Evolutionary conservation across 2,329 filamentous ascomycete species (phyloP), one percentile per base, ranked within the genome.

Genomic region (Aspergillus udagawae): DNA sequence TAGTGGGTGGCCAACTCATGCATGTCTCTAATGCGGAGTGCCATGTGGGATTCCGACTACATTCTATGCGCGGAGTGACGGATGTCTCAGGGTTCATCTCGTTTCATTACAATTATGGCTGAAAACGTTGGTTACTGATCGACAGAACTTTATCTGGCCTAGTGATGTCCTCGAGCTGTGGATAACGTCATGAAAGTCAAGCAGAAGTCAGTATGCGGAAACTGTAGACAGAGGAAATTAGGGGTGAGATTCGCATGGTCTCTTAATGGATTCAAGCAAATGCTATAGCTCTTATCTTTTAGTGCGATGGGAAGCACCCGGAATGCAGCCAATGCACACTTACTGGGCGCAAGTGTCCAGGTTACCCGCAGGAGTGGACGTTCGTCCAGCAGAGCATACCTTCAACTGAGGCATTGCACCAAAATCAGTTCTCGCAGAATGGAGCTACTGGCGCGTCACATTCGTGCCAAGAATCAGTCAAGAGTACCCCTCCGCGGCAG

Each of bases 261-360:
- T 25, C 42, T 14, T 14, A 14, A 35, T 35, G 12, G 12, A 35
- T 35, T 17, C 12, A 35, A 6, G 14, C 32, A 14, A 17, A 35
- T 35, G 12, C 32, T 17, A 35, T 10, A 54, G 29, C 17, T 51
- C 10, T 49, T 27, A 56, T 35, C 21, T 21, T 14, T 17, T 23
- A 68, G 62, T 67, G 66, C 48, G 67, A 68, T 58, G 67, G 67
- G 45, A 68, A 68, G 25, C 60, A 48, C 12, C 68, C 68, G 3
- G 58, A 28, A 27, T 70, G 68, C 52, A 61, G 57, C 23, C 68
- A 70, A 51, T 69, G 67, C 52, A 23, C 56, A 17, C 49, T 63
- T 20, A 65, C 61, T 5, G 60, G 65, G 20, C 59, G 61, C 32
- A 29, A 56, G 12, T 70, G 68, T 47, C 59, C 54, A 10, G 68